These are phyloP conservation scores for Corynascus novoguineensis DNA, from an alignment of 495 filamentous ascomycete genomes.

Conservation along the genomic window DNA sequence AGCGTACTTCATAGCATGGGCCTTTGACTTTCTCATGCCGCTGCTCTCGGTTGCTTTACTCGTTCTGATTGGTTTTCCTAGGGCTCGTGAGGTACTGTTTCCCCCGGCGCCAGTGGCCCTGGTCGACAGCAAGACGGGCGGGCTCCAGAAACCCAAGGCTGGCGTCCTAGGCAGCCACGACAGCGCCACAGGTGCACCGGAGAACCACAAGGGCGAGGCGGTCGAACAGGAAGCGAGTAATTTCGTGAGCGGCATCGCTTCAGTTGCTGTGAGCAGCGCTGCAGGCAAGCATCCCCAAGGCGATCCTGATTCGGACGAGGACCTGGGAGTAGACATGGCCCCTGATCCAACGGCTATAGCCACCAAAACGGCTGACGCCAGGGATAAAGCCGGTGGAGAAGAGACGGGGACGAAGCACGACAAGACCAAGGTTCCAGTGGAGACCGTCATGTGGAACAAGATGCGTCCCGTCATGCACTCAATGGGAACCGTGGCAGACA, in stretches of 20 bases:
- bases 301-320: constrained; percentile 39
- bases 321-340: constrained; percentile 44
- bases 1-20: constrained; percentile 70
- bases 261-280: constrained; percentile 68
- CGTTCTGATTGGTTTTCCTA: constrained; percentile 61
- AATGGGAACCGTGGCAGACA: constrained; percentile 67
- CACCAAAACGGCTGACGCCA: constrained; percentile 49
- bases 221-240: constrained; percentile 82
- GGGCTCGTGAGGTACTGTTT: constrained; percentile 60
- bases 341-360: constrained; percentile 58
- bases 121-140: constrained; percentile 57
- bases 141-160: constrained; percentile 61
- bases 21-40: constrained; percentile 67
- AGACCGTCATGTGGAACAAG: constrained; percentile 68
- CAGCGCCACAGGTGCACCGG: constrained; percentile 73
- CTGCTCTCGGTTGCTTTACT: constrained; percentile 52
- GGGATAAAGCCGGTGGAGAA: constrained; percentile 47
- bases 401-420: constrained; percentile 52
- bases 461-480: constrained; percentile 73
- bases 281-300: constrained; percentile 64
- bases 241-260: constrained; percentile 69
- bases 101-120: constrained; percentile 66
- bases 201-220: constrained; percentile 80
- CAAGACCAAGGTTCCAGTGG: constrained; percentile 81
- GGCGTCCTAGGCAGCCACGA: constrained; percentile 71